Percentiles rank a stretch among this genome's conserved stretches.
Evolutionary conservation across 2,329 filamentous ascomycete species (phyloP).

Genomic region (Arthrobotrys iridis): DNA sequence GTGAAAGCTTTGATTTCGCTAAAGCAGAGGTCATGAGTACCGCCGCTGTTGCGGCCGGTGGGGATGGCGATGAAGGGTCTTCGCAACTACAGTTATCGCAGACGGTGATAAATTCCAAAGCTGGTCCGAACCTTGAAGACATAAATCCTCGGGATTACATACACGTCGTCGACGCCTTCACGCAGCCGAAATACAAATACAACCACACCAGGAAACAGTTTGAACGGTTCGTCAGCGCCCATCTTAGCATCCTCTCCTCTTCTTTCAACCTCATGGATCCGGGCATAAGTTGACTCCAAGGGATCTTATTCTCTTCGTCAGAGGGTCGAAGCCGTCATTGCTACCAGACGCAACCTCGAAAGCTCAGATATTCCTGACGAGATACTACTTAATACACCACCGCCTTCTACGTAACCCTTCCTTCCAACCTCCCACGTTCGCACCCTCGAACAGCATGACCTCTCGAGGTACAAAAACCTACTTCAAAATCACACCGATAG

Average conservation of each 20-base stretch:
- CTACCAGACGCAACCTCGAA: conserved; percentile 83
- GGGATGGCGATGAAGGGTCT: conserved; percentile 45
- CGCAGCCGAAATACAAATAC: conserved; percentile 82
- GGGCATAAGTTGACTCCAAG: conserved; percentile 49
- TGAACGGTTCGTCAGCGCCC: conserved; percentile 69
- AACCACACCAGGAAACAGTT: conserved; percentile 89
- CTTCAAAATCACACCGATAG: conserved; percentile 89
- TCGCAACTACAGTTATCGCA: conserved; percentile 16
- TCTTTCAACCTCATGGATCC: conserved; percentile 32
- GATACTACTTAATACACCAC: conserved; percentile 92
- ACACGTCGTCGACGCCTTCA: conserved; percentile 82
- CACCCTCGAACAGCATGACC: conserved; percentile 67
- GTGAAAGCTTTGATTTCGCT: conserved; percentile 55
- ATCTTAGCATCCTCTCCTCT: neutral
- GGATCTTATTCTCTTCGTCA: conserved; percentile 58
- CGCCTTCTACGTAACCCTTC: conserved; percentile 90
- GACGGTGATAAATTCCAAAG: conserved; percentile 8
- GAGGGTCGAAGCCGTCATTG: conserved; percentile 73
- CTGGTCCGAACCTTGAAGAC: conserved; percentile 65
- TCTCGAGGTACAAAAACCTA: conserved; percentile 71
- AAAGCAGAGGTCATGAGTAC: conserved; percentile 31
- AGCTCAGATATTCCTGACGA: conserved; percentile 84
- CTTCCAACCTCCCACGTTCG: conserved; percentile 76
- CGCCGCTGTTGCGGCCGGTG: conserved; percentile 30
- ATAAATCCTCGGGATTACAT: conserved; percentile 82